Percentiles rank a stretch among this genome's conserved stretches.
Evolutionary conservation across 352 stramenopile species (phyloP).

Genomic region (Phytopythium helicoides): DNA sequence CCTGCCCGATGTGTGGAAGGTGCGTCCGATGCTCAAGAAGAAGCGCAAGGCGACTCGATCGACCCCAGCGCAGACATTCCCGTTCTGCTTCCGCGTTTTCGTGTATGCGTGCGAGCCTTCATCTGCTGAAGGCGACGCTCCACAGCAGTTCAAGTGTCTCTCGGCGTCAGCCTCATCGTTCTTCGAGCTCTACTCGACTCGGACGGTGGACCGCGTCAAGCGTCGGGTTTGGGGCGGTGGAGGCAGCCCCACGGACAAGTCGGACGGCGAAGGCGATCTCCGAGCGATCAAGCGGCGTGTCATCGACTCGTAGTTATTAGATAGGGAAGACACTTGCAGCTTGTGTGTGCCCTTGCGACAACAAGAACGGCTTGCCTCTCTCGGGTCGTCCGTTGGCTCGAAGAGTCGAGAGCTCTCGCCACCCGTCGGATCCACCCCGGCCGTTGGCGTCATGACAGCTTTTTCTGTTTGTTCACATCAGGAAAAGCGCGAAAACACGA

Average conservation of each 20-base stretch:
- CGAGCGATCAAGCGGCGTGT: conserved; percentile 3
- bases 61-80: conserved; percentile 77
- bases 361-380: too few species aligned
- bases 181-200: conserved; percentile 85
- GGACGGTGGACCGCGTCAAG: conserved; percentile 81
- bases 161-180: conserved; percentile 60
- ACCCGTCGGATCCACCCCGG: too few species aligned
- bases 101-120: conserved; percentile 42
- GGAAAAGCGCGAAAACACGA: neutral
- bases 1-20: conserved; percentile 84
- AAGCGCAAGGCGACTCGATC: conserved; percentile 86
- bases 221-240: conserved; percentile 56
- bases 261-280: neutral
- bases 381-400: too few species aligned
- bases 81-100: conserved; percentile 85
- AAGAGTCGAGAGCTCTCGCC: too few species aligned
- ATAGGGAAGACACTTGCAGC: conserved; percentile 8
- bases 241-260: neutral
- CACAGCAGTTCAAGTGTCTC: conserved; percentile 42
- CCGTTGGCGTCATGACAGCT: too few species aligned
- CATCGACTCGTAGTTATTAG: conserved; percentile 9
- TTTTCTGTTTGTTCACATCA: too few species aligned
- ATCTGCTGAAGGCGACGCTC: neutral
- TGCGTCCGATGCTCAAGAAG: conserved; percentile 87
- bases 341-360: conserved; percentile 16